These are phyloP conservation scores for Diutina siamensis DNA, from an alignment of 1,139 yeast genomes.

Conservation along the genomic window DNA sequence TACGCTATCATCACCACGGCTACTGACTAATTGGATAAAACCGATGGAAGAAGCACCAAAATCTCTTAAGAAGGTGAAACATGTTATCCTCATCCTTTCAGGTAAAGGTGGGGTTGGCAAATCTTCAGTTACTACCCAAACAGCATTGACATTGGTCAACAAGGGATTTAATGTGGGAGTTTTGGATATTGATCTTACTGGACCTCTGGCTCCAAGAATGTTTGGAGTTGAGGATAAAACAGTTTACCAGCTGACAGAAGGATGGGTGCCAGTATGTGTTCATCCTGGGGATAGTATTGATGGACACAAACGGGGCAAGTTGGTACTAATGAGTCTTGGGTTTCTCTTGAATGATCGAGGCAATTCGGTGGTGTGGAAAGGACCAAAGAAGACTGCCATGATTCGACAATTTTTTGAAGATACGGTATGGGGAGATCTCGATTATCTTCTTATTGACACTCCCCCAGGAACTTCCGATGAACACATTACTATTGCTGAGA, in stretches of 20 bases:
- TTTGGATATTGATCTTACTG: constrained; percentile 88
- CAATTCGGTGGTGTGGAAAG: constrained; percentile 94
- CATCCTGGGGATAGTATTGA: constrained; percentile 10
- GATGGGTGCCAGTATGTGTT: constrained; percentile 82
- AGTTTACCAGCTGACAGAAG: constrained; percentile 70
- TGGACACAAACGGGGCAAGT: constrained; percentile 22
- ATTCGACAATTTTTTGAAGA: constrained; percentile 84
- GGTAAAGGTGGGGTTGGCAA: constrained; percentile 73
- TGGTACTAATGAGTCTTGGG: constrained; percentile 81
- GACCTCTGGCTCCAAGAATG: constrained; percentile 95
- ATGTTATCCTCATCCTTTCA: constrained; percentile 39
- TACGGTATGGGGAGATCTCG: constrained; percentile 67
- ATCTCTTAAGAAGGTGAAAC: constrained; percentile 54
- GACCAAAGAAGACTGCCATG: constrained; percentile 98
- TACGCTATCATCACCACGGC: not conserved
- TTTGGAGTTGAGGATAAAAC: constrained; percentile 77
- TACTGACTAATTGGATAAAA: not conserved
- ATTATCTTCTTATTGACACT: constrained; percentile 83
- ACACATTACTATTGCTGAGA: constrained; percentile 94
- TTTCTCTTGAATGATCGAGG: constrained; percentile 76
- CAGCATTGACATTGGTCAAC: constrained; percentile 65
- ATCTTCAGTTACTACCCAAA: constrained; percentile 88
- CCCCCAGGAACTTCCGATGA: constrained; percentile 99
- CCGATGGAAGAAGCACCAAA: constrained; percentile 21
- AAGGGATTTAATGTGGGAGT: constrained; percentile 81